Evolutionary conservation across 2,329 filamentous ascomycete species (phyloP), one percentile per base, ranked within the genome.

Genomic region (Ophiosphaerella herpotricha): DNA sequence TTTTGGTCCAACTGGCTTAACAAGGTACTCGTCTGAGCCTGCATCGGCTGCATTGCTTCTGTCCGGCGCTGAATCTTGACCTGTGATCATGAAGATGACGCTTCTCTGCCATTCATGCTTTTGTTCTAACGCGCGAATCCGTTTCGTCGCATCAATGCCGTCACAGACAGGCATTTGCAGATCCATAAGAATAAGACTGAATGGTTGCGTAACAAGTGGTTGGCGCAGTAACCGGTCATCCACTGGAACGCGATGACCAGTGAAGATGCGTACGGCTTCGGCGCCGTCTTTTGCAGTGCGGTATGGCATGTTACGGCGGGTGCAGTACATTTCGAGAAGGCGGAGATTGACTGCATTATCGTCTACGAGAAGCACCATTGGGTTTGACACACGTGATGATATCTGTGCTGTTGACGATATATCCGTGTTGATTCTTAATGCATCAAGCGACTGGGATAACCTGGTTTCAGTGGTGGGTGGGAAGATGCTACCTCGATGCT

Each of bases 271-370:
- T 1, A 79, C 71, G 1, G 77, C 77, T 58, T 78, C 62, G 2
- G 57, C 47, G 4, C 77, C 77, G 39, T 79, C 71, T 1, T 59
- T 60, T 1, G 77, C 76, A 3, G 68, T 73, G 4, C 61, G 46
- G 32, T 74, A 77, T 0, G 70, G 67, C 2, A 68, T 55, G 1
- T 62, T 60, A 23, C 77, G 69, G 43, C 75, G 78, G 16, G 66
- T 69, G 61, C 76, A 79, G 57, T 79, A 79, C 75, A 79, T 78
- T 26, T 74, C 64, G 23, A 80, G 52, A 34, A 79, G 74, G 14
- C 75, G 74, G 0, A 79, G 66, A 18, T 80, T 80, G 43, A 79
- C 67, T 1, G 62, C 46, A 36, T 79, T 79, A 49, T 79, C 77
- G 43, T 79, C 77, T 1, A 79, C 77, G 2, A 80, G 60, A 0